Evolutionary conservation across 768 basidiomycete species (phyloP).

Genomic region (Termitomyces bulborhizus): DNA sequence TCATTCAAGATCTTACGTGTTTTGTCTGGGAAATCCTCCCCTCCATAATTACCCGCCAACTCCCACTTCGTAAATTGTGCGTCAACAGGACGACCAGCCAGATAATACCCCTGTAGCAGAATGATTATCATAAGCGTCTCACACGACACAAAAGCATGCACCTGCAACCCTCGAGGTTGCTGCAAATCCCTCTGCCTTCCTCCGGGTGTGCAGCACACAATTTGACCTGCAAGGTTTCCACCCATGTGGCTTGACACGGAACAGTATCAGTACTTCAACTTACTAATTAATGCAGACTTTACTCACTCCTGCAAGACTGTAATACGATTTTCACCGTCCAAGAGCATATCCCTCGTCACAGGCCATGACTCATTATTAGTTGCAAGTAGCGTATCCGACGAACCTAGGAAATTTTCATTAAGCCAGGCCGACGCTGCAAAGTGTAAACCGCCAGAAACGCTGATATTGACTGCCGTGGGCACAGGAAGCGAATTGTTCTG

Average conservation of each 20-base stretch:
- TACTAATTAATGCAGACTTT: background rate
- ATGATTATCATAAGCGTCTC: no score
- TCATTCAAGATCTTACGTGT: conserved; percentile 14
- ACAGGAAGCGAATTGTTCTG: conserved; percentile 3
- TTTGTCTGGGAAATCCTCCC: conserved; percentile 13
- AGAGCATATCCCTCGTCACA: conserved; percentile 8
- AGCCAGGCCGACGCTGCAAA: conserved; percentile 14
- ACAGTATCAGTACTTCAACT: background rate
- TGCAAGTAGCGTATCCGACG: conserved; percentile 8
- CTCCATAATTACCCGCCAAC: conserved; percentile 10
- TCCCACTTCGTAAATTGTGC: conserved; percentile 12
- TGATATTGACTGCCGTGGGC: conserved; percentile 12
- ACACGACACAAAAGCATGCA: background rate
- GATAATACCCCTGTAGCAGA: conserved; percentile 10
- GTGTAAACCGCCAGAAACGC: conserved; percentile 12
- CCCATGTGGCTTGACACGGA: conserved; percentile 11
- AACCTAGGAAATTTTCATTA: conserved; percentile 11
- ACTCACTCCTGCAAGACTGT: conserved; percentile 12
- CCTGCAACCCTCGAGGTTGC: conserved; percentile 13
- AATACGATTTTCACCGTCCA: conserved; percentile 8
- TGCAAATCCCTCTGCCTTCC: conserved; percentile 14
- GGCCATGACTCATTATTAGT: conserved; percentile 14
- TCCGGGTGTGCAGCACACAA: conserved; percentile 15
- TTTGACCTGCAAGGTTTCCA: conserved; percentile 14
- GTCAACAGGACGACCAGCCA: conserved; percentile 6